These are phyloP conservation scores for Alternaria burnsii DNA, from an alignment of 2,329 filamentous ascomycete species.

Conservation along the genomic window DNA sequence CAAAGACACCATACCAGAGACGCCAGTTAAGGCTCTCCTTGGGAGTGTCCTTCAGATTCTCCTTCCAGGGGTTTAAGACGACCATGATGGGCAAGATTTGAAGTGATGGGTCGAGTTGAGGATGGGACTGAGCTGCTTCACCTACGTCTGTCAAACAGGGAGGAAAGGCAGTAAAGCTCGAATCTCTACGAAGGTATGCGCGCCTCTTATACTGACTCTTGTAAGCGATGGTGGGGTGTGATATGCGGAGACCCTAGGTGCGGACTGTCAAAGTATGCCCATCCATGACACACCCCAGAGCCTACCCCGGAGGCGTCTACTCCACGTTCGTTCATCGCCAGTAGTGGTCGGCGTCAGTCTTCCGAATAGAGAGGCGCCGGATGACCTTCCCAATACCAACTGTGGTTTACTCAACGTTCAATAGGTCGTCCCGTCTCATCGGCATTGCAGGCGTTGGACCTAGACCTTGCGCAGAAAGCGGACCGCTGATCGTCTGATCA, in stretches of 20 bases:
- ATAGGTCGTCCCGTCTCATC: slow-evolving; percentile 4
- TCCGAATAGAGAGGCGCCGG: slow-evolving; percentile 6
- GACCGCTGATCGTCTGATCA: slow-evolving; percentile 8
- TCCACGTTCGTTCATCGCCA: slow-evolving; percentile 10
- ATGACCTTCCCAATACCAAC: slow-evolving; percentile 9
- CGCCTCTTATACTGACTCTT: slow-evolving; percentile 10
- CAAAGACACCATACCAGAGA: slow-evolving; percentile 77
- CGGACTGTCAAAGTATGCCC: background rate
- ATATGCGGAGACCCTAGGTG: slow-evolving; percentile 9
- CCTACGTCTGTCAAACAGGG: slow-evolving; percentile 4
- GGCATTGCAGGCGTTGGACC: slow-evolving; percentile 9
- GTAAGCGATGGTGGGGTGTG: slow-evolving; percentile 6
- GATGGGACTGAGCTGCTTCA: slow-evolving; percentile 6
- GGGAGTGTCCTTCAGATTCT: slow-evolving; percentile 69
- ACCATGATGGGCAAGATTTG: slow-evolving; percentile 32
- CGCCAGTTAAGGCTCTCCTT: slow-evolving; percentile 78
- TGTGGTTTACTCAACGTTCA: background rate
- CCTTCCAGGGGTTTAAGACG: slow-evolving; percentile 46
- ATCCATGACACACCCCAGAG: slow-evolving; percentile 11
- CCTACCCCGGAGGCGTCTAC: background rate
- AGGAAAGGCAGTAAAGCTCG: slow-evolving; percentile 7
- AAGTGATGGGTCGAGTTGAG: background rate
- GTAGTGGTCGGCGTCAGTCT: background rate
- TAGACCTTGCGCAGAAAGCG: slow-evolving; percentile 2
- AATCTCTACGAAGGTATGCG: background rate